Evolutionary conservation across 345 rosid species (phyloP).

Genomic region (Arabidopsis thaliana): TAIR10.1 NC_003076.8:5192001-5192500

Average conservation of each 20-base stretch:
- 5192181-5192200: conserved; percentile 20
- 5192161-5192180: conserved; percentile 25
- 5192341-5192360: conserved; percentile 40
- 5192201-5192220: neutral
- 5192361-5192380: conserved; percentile 32
- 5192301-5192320: conserved; percentile 25
- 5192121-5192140: neutral
- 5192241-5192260: conserved; percentile 38
- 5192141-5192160: conserved; percentile 12
- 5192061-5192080: conserved; percentile 46
- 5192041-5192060: conserved; percentile 37
- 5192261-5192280: conserved; percentile 29
- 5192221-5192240: conserved; percentile 25
- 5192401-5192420: neutral
- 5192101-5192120: neutral
- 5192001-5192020: conserved; percentile 33
- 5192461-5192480: too few species aligned
- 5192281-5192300: neutral
- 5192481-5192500: neutral
- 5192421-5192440: neutral
- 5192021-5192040: conserved; percentile 45
- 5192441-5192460: neutral
- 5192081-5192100: conserved; percentile 21
- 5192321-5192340: conserved; percentile 28
- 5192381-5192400: neutral